phyloP scores from a whole-genome alignment of 1,284 basidiomycete species.

The Cutaneotrichosporon sp. region DNA sequence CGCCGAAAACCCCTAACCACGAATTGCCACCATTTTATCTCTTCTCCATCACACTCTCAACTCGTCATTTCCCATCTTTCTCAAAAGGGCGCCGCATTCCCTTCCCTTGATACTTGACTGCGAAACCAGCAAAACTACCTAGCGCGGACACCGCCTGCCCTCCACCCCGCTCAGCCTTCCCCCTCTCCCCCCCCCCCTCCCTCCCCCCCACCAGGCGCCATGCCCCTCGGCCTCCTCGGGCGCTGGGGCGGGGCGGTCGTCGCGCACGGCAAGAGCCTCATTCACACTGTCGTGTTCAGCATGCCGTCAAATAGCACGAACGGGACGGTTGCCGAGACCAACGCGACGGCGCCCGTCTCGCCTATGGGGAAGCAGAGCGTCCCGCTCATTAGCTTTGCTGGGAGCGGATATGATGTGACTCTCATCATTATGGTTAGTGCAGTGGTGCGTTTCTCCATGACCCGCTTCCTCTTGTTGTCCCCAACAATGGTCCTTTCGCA shows the following conservation, averaged over 20 bases:
- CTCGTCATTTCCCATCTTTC: background rate
- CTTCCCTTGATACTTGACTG: background rate
- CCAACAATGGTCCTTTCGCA: no score
- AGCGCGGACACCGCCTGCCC: background rate
- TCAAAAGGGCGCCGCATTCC: background rate
- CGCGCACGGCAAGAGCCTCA: slow-evolving; percentile 32
- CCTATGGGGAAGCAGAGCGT: background rate
- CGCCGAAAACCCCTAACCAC: background rate
- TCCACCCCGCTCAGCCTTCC: background rate
- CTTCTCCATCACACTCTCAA: background rate
- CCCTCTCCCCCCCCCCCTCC: background rate
- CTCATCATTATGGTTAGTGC: slow-evolving; percentile 46
- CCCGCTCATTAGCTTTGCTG: slow-evolving; percentile 28
- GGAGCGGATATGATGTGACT: slow-evolving; percentile 46
- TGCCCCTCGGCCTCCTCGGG: slow-evolving; percentile 48
- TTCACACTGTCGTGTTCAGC: slow-evolving; percentile 44
- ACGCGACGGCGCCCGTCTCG: background rate
- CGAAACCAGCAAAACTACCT: no score
- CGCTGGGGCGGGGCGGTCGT: slow-evolving; percentile 36
- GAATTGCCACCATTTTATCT: background rate
- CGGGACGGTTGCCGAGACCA: slow-evolving; percentile 48
- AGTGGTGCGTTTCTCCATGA: background rate
- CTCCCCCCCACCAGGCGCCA: background rate
- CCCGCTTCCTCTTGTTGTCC: background rate
- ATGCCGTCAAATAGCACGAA: slow-evolving; percentile 34